Evolutionary conservation across 257 asterid species (phyloP).

Genomic region (Solanum corneliomulleri): DNA sequence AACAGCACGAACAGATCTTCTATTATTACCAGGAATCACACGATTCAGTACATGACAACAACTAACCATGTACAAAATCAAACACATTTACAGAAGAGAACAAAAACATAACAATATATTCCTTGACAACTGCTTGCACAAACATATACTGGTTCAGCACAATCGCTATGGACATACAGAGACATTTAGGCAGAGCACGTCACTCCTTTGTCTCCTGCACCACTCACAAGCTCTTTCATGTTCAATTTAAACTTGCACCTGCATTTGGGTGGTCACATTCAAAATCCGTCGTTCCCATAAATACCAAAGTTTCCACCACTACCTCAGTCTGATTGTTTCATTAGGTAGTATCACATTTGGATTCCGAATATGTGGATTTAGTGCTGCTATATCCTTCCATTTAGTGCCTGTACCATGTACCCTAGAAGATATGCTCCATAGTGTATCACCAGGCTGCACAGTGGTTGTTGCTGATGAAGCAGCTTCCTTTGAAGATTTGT

Average conservation of each 20-base stretch:
- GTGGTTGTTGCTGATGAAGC: slow-evolving; percentile 23
- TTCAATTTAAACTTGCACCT: not conserved
- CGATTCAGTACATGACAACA: not conserved
- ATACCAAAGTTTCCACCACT: not conserved
- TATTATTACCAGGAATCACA: not conserved
- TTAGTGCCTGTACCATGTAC: slow-evolving; percentile 40
- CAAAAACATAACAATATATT: not conserved
- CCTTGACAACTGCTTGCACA: not conserved
- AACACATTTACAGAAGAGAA: not conserved
- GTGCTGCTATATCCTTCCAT: slow-evolving; percentile 41
- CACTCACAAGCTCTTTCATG: not conserved
- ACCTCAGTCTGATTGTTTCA: slow-evolving; percentile 34
- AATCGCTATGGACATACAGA: not conserved
- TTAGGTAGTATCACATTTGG: slow-evolving; percentile 38
- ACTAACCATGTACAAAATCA: not conserved
- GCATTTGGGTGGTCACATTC: not conserved
- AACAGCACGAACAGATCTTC: not conserved
- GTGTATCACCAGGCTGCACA: slow-evolving; percentile 46
- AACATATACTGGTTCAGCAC: not conserved
- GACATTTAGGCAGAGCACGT: not conserved
- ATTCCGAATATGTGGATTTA: slow-evolving; percentile 52
- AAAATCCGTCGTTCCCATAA: not conserved
- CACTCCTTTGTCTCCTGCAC: not conserved
- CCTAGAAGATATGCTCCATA: slow-evolving; percentile 82
- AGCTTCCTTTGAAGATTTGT: slow-evolving; percentile 23